Conservation (phyloP, 1,139 yeast genomes). For the Saccharomycopsis hybrid region DNA sequence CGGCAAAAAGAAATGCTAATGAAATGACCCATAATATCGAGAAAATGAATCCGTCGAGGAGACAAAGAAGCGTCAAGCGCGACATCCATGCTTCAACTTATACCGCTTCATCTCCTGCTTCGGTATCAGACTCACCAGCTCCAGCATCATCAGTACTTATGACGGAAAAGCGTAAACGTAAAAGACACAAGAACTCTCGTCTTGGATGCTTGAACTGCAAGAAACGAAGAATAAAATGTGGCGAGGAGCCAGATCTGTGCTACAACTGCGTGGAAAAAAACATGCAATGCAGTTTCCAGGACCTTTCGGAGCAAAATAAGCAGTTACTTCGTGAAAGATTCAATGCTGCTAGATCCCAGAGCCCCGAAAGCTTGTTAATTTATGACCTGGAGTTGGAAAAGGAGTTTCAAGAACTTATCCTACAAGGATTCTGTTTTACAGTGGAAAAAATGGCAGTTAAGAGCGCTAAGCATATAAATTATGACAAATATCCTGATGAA, state of each 20-base stretch:
- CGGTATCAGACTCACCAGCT: too few relatives aligned
- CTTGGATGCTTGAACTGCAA: constrained; percentile 16
- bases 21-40: too few relatives aligned
- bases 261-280: constrained; percentile 16
- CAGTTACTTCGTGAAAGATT: constrained; percentile 2
- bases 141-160: too few relatives aligned
- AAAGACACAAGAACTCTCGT: constrained; percentile 17
- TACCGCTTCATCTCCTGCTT: too few relatives aligned
- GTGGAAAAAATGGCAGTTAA: too few relatives aligned
- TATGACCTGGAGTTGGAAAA: not conserved
- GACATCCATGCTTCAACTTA: too few relatives aligned
- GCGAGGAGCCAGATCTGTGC: constrained; percentile 16
- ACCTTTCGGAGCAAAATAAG: constrained; percentile 6
- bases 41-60: too few relatives aligned
- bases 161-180: constrained; percentile 11
- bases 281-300: constrained; percentile 8
- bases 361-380: not conserved
- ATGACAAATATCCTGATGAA: too few relatives aligned
- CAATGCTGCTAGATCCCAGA: not conserved
- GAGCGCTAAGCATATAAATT: too few relatives aligned
- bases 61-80: too few relatives aligned
- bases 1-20: too few relatives aligned
- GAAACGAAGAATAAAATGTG: constrained; percentile 15
- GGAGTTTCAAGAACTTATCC: not conserved
- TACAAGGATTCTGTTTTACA: not conserved